Evolutionary conservation across 139 green algal species (phyloP), one percentile per base, ranked within the genome.

Genomic region (Picochlorum sp.): DNA sequence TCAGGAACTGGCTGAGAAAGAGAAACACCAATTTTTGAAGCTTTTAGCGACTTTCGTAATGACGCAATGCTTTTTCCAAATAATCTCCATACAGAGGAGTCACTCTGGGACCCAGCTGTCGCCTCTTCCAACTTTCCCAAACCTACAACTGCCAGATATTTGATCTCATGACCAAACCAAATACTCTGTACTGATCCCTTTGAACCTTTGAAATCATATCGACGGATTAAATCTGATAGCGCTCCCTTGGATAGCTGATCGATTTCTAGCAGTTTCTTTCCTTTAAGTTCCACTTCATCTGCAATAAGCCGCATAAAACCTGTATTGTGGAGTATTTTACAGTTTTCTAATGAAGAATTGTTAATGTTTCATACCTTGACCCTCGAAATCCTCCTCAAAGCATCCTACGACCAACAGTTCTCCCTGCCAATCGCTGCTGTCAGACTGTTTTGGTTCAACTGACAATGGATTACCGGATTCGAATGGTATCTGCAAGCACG

Each of bases 381-480:
- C 59, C 12, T 65, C 61, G 32, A 94, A 70, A 32, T 69, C 72
- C 0, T 86, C 80, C 37, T 86, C 79, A 12, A 65, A 80, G 16
- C 86, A 76, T 5, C 74, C 85, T 25, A 94, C 29, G 39, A 81
- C 72, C 30, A 90, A 62, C 36, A 94, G 62, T 26, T 91, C 85
- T 7, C 76, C 81, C 7, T 69, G 53, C 71, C 72, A 85, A 9
- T 31, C 31, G 2, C 18, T 22, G 9, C 39, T 20, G 18, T n/a
- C 5, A 6, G 24, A 24, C 2, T 30, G 12, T 6, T 7, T 24
- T 7, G 7, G 8, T 12, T 13, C 14, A 30, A 63, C 31, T 4
- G 47, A 24, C 1, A 61, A 6, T 4, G 29, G 4, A 20, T 51
- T 47, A 22, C n/a, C 8, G 9, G 67, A 59, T 12, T 60, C 51